Conservation (phyloP, 805 yeast genomes). For the Naumovozyma castellii region DNA sequence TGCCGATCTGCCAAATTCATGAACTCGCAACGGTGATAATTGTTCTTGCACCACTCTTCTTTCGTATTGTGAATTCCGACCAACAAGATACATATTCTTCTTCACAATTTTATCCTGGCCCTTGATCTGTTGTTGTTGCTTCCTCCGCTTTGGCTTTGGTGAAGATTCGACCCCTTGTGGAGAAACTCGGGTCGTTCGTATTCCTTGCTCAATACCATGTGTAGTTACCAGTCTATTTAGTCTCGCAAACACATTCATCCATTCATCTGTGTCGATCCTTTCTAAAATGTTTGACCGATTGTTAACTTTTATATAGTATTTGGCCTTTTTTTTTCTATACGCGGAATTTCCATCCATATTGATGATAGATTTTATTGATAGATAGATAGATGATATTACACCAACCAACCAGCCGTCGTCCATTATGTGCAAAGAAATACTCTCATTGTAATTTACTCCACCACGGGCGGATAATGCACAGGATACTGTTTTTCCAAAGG, state of each 20-base stretch:
- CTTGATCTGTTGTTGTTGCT: not conserved
- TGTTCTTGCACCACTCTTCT: conserved; percentile 21
- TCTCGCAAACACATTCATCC: conserved; percentile 31
- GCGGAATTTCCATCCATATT: too few relatives aligned
- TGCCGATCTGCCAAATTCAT: conserved; percentile 20
- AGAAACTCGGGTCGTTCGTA: not conserved
- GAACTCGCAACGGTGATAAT: conserved; percentile 21
- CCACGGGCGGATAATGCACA: conserved; percentile 33
- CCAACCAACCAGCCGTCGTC: too few relatives aligned
- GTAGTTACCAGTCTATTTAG: conserved; percentile 25
- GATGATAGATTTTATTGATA: too few relatives aligned
- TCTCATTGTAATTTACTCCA: conserved; percentile 28
- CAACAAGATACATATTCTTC: conserved; percentile 10
- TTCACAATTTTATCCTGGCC: too few relatives aligned
- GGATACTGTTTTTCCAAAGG: conserved; percentile 17
- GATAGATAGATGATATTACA: too few relatives aligned
- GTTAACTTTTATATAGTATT: too few relatives aligned
- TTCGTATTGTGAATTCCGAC: conserved; percentile 26
- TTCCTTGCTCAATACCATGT: conserved; percentile 9
- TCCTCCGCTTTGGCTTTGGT: not conserved
- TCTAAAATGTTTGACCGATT: too few relatives aligned
- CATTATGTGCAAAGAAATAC: not conserved
- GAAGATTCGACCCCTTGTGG: not conserved
- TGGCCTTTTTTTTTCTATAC: too few relatives aligned
- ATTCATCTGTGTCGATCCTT: too few relatives aligned